Percentiles rank a stretch among this genome's conserved stretches.
Evolutionary conservation across 306 rosid species (phyloP).

Genomic region (Casuarina equisetifolia): DNA sequence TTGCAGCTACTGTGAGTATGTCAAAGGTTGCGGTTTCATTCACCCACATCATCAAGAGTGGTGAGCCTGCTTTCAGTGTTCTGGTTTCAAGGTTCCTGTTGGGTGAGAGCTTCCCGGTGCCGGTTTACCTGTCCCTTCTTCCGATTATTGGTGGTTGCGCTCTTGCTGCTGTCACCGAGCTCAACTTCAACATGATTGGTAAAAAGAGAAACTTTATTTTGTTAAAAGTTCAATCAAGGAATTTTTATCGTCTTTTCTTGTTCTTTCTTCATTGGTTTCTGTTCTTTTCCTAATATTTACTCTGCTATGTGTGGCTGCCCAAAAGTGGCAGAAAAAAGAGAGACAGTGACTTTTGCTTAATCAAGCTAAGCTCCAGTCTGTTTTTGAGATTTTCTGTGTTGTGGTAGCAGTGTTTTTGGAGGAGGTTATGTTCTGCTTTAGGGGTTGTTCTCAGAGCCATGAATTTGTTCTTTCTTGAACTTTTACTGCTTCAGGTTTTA

Average conservation of each 20-base stretch:
- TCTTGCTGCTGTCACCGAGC: conserved; percentile 97
- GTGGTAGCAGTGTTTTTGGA: neutral
- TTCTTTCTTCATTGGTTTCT: neutral
- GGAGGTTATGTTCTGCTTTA: conserved; percentile 1
- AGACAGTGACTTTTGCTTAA: neutral
- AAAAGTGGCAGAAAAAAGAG: neutral
- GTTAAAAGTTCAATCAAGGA: neutral
- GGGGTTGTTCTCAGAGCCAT: conserved; percentile 12
- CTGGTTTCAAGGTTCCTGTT: conserved; percentile 83
- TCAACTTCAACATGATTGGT: conserved; percentile 97
- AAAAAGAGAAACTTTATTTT: conserved; percentile 21
- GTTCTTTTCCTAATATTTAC: neutral
- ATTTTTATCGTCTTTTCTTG: neutral
- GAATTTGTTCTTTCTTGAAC: conserved; percentile 7
- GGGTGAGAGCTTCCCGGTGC: conserved; percentile 84
- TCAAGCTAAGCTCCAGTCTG: neutral
- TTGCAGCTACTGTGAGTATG: conserved; percentile 97
- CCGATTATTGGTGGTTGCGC: conserved; percentile 99
- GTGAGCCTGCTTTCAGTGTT: conserved; percentile 97
- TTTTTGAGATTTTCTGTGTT: conserved; percentile 2
- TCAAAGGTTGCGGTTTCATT: conserved; percentile 99
- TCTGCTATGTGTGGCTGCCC: neutral
- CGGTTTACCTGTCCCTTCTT: conserved; percentile 80
- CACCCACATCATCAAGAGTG: conserved; percentile 98
- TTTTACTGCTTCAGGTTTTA: conserved; percentile 58